A percentile compares a stretch with the other conserved stretches of the same genome.
phyloP scores from a whole-genome alignment of 768 basidiomycete genomes.

The Postia placenta region DNA sequence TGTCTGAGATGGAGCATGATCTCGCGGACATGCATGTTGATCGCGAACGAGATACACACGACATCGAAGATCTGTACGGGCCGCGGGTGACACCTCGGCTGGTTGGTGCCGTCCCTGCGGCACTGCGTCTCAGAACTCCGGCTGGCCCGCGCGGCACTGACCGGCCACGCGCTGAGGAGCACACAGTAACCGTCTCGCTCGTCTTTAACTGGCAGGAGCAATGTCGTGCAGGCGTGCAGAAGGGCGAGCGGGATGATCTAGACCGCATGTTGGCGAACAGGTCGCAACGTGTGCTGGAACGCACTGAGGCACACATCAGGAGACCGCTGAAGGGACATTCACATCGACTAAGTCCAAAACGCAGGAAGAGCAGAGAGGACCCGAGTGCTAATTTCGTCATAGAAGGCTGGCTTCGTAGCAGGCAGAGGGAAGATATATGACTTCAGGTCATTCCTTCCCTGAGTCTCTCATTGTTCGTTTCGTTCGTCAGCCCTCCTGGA shows the following conservation, averaged over 20 bases:
- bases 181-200: not conserved
- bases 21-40: not conserved
- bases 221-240: not conserved
- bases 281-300: not conserved
- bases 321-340: not conserved
- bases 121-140: not conserved
- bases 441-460: too few relatives aligned
- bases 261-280: not conserved
- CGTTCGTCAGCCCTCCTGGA: too few relatives aligned
- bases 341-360: not conserved
- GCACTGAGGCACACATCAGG: not conserved
- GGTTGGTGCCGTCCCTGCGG: not conserved
- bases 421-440: not conserved
- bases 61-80: not conserved
- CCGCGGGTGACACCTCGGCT: not conserved
- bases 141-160: not conserved
- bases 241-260: not conserved
- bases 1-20: not conserved
- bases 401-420: not conserved
- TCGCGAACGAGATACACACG: not conserved
- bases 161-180: not conserved
- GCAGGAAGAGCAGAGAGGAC: not conserved
- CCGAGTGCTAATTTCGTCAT: not conserved
- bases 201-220: not conserved
- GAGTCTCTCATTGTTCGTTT: too few relatives aligned